phyloP scores from a whole-genome alignment of 2,329 filamentous ascomycete species.

The Mycogone perniciosa region DNA sequence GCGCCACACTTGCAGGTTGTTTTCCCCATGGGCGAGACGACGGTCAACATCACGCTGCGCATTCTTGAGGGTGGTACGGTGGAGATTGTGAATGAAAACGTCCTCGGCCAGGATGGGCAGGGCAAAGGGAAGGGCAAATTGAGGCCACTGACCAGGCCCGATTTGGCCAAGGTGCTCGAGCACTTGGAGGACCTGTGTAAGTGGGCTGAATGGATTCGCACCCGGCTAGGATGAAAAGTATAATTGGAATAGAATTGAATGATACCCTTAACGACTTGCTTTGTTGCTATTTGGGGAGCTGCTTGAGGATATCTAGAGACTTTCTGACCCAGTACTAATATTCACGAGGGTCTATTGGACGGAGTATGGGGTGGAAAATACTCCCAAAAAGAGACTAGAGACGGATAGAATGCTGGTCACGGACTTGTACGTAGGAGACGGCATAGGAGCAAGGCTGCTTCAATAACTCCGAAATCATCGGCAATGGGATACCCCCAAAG shows the following conservation, averaged over 20 bases:
- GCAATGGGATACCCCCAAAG: no score
- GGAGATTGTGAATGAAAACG: slow-evolving; percentile 52
- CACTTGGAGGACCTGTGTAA: slow-evolving; percentile 45
- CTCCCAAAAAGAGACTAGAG: no score
- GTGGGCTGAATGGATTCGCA: slow-evolving; percentile 49
- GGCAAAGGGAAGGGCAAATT: slow-evolving; percentile 24
- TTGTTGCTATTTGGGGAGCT: no score
- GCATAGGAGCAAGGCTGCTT: no score
- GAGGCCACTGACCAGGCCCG: slow-evolving; percentile 33
- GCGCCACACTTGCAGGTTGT: slow-evolving; percentile 45
- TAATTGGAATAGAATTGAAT: slow-evolving; percentile 1
- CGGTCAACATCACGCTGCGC: slow-evolving; percentile 50
- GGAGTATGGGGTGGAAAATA: no score
- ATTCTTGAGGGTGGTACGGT: slow-evolving; percentile 55
- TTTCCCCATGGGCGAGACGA: slow-evolving; percentile 45
- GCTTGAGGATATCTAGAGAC: no score
- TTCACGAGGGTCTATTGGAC: no score
- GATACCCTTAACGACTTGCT: slow-evolving; percentile 6
- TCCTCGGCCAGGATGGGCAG: slow-evolving; percentile 20
- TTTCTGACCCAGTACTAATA: background rate
- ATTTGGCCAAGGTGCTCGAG: slow-evolving; percentile 42
- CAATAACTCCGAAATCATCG: no score
- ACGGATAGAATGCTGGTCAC: no score
- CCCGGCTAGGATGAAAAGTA: slow-evolving; percentile 23
- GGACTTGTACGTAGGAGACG: no score